Evolutionary conservation across 768 basidiomycete species (phyloP), one percentile per base, ranked within the genome.

Genomic region (Collybia mongolica): DNA sequence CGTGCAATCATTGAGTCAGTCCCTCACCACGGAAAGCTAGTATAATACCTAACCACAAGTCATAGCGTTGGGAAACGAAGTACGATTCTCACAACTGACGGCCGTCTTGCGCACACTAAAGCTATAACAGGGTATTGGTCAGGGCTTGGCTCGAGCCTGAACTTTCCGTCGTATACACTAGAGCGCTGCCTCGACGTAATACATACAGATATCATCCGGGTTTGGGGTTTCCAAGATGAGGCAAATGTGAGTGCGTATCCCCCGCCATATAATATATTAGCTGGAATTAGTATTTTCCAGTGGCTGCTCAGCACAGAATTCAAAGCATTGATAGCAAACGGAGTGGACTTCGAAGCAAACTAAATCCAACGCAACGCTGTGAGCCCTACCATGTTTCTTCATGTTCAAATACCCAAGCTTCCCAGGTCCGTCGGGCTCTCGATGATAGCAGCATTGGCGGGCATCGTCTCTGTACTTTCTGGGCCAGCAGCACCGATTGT

Each of bases 161-260:
- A 28, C 9, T 28, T 28, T 28, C 26, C 26, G 9, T 28, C 9
- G 5, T 9, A 28, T 9, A 28, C 26, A 28, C 26, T 28, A 5
- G 26, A 28, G 26, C 26, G 26, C 26, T 28, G 26, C 26, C 26
- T 28, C 9, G 9, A 28, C 9, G 26, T 28, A 5, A 28, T 28
- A 28, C 26, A 28, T 28, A 58, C 50, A 2, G 65, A 66, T 22
- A 65, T 64, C 28, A 47, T 60, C 35, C 36, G 46, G 14, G 54
- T 56, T 38, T 66, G 65, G 65, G 52, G 54, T 20, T 60, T 66
- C 44, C 35, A 57, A n/a, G 63, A 65, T 49, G 59, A 59, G 2
- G 29, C 60, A 1, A 49, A 44, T 19, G 63, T 58, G 18, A 12
- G 60, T 45, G 35, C 9, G 11, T 17, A 14, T 24, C n/a, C 41